These are phyloP conservation scores for Erigeron philadelphicus DNA, from an alignment of 140 eudicot species.

Conservation along the genomic window DNA sequence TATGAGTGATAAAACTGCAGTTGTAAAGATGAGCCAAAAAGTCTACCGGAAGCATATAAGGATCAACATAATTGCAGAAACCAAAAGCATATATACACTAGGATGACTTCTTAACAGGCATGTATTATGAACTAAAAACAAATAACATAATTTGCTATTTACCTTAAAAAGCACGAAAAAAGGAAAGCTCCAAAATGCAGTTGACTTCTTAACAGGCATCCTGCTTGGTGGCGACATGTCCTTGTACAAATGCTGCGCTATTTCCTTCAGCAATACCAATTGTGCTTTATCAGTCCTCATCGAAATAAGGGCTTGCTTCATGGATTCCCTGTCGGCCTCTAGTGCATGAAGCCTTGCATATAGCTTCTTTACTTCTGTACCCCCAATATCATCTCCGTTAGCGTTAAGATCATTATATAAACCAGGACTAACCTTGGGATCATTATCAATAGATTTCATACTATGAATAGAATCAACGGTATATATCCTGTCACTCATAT, in stretches of 20 bases:
- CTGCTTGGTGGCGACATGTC: constrained; percentile 50
- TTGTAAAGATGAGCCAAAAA: background rate
- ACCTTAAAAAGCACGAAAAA: constrained; percentile 63
- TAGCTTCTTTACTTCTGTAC: constrained; percentile 62
- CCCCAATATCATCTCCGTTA: constrained; percentile 41
- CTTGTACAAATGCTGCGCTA: constrained; percentile 72
- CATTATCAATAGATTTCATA: constrained; percentile 38
- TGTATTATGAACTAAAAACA: background rate
- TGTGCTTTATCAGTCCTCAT: constrained; percentile 94
- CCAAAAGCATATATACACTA: constrained; percentile 1
- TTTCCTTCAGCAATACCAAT: constrained; percentile 64
- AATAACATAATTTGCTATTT: background rate
- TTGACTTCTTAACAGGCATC: constrained; percentile 51
- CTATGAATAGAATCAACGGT: constrained; percentile 71
- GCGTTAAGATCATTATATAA: constrained; percentile 33
- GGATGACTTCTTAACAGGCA: too few species aligned
- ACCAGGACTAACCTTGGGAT: constrained; percentile 43
- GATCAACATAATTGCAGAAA: background rate
- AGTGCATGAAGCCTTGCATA: constrained; percentile 82
- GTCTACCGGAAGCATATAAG: constrained; percentile 4
- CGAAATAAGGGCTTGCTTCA: constrained; percentile 78
- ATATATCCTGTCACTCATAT: constrained; percentile 63
- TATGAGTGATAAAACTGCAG: background rate
- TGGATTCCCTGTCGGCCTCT: constrained; percentile 86
- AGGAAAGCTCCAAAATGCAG: constrained; percentile 36